Conservation (phyloP, 805 yeast genomes). For the Starmera pachycereana region DNA sequence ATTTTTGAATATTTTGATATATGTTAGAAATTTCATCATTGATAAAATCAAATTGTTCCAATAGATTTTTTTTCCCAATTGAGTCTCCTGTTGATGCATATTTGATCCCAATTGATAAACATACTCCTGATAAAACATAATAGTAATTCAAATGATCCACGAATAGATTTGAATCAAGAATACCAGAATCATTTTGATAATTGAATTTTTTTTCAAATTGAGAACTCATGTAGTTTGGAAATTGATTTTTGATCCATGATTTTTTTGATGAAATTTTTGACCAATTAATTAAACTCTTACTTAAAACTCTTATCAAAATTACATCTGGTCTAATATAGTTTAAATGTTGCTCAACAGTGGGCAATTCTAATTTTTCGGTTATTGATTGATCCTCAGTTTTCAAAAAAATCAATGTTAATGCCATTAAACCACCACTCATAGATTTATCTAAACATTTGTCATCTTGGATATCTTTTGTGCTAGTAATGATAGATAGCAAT, state of each 20-base stretch:
- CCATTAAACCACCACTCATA: constrained; percentile 64
- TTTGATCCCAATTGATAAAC: constrained; percentile 64
- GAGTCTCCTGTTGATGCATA: constrained; percentile 60
- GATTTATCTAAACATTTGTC: constrained; percentile 50
- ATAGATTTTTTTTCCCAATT: constrained; percentile 42
- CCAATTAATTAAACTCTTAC: constrained; percentile 20
- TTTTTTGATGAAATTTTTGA: constrained; percentile 7
- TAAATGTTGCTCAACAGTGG: constrained; percentile 45
- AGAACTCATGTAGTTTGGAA: constrained; percentile 35
- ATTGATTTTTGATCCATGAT: constrained; percentile 25
- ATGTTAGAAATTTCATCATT: constrained; percentile 1
- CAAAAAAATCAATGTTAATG: constrained; percentile 64
- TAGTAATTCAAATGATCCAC: constrained; percentile 54
- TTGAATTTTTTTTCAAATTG: constrained; percentile 11
- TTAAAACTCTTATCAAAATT: constrained; percentile 51
- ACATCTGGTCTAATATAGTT: constrained; percentile 72
- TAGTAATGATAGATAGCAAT: constrained; percentile 45
- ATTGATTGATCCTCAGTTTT: constrained; percentile 50
- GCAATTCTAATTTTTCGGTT: constrained; percentile 53
- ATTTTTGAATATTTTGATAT: no score
- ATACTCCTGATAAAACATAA: constrained; percentile 63
- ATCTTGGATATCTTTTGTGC: constrained; percentile 55
- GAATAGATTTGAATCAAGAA: no score
- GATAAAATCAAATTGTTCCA: constrained; percentile 27
- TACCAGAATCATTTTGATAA: constrained; percentile 23